Evolutionary conservation across 441 rosid species (phyloP), one percentile per base, ranked within the genome.

Genomic region (Geranium incanum): DNA sequence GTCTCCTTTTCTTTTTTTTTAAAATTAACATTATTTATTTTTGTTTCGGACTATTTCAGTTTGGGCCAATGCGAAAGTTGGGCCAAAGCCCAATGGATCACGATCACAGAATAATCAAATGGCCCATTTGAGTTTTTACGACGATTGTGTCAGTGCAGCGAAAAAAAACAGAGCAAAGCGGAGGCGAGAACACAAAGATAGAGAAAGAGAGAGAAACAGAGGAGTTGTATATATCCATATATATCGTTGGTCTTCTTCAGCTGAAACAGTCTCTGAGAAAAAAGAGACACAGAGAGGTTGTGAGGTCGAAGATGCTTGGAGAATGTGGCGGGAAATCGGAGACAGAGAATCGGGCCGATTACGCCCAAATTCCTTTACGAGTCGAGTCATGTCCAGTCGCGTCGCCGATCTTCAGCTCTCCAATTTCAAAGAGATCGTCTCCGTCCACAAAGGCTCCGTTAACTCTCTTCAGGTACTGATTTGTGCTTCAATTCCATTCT

Each of bases 321-420:
- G 83, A 83, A 91, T 93, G 98, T 89, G 98, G 96, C 81, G 84
- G 87, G 85, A 83, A 82, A 86, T 94, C 75, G 76, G 82, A 78
- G 79, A 81, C 80, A 87, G 97, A 91, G 97, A 91, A 88, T 78
- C 88, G 67, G 95, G 96, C 74, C 81, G 83, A 82, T 70, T 80
- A 76, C 83, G 81, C 76, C 85, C 96, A 15, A 79, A 71, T 80
- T 83, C 85, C 75, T 89, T 93, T 81, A 70, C 82, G 13, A 86
- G 72, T 79, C 89, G 81, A 67, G 69, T 91, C 79, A 84, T 81
- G 78, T 86, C 95, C 79, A 65, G 70, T 64, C 88, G 90, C 67
- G 68, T 80, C 78, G 79, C 84, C 69, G 74, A 79, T 76, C 88
- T 91, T 74, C 87, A 86, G 57, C 90, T 91, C 86, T 87, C 95